These are phyloP conservation scores for Phytophthora agathidicida DNA, from an alignment of 352 stramenopile genomes.

Conservation along the genomic window DNA sequence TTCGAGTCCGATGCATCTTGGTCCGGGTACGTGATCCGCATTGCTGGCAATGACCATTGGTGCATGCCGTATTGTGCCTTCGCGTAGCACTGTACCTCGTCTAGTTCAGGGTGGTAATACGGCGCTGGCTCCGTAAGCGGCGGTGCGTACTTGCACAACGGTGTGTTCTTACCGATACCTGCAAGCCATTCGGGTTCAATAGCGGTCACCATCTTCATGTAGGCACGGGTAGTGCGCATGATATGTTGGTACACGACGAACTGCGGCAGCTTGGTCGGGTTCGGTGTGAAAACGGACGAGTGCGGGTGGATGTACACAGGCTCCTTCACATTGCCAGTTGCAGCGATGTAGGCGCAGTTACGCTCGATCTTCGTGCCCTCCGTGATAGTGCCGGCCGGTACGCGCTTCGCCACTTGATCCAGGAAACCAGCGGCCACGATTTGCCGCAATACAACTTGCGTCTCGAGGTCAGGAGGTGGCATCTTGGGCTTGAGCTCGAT, in stretches of 20 bases:
- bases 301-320: conserved; percentile 87
- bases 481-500: conserved; percentile 69
- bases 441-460: conserved; percentile 68
- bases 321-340: conserved; percentile 61
- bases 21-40: conserved; percentile 62
- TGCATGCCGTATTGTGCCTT: conserved; percentile 79
- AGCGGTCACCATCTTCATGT: conserved; percentile 98
- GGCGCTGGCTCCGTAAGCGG: conserved; percentile 67
- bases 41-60: conserved; percentile 67
- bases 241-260: conserved; percentile 86
- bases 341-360: conserved; percentile 80
- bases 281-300: conserved; percentile 79
- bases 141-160: conserved; percentile 70
- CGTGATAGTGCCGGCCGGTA: conserved; percentile 71
- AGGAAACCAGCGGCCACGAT: conserved; percentile 83
- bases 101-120: conserved; percentile 57
- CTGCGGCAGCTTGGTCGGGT: conserved; percentile 63
- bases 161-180: conserved; percentile 76
- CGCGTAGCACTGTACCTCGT: conserved; percentile 81
- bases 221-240: conserved; percentile 79
- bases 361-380: conserved; percentile 85
- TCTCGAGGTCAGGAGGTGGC: conserved; percentile 65
- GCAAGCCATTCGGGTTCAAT: conserved; percentile 97
- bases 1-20: conserved; percentile 33
- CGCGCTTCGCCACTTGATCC: conserved; percentile 83